Evolutionary conservation across 2,329 filamentous ascomycete species (phyloP).

Genomic region (Fusarium nygamai): DNA sequence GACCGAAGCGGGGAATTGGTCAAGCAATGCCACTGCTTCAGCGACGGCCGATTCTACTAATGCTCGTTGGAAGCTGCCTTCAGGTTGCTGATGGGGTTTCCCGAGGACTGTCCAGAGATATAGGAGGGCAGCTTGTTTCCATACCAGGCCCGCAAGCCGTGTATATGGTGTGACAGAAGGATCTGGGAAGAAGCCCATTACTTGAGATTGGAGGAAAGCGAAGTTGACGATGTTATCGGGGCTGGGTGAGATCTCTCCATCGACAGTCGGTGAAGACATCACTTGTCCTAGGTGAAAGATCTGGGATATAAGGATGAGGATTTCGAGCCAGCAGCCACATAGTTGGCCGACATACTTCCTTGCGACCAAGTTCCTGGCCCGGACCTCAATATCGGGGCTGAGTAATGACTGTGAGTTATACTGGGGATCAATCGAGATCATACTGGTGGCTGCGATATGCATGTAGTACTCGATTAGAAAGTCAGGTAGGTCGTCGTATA

Average conservation of each 20-base stretch:
- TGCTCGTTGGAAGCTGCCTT: slow-evolving; percentile 35
- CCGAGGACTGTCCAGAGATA: slow-evolving; percentile 53
- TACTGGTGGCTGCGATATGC: slow-evolving; percentile 57
- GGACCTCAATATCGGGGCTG: slow-evolving; percentile 45
- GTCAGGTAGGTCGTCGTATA: slow-evolving; percentile 52
- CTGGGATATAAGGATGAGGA: slow-evolving; percentile 50
- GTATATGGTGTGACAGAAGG: slow-evolving; percentile 49
- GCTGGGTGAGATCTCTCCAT: slow-evolving; percentile 43
- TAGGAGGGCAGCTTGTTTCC: slow-evolving; percentile 56
- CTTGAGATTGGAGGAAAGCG: slow-evolving; percentile 54
- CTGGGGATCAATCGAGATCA: slow-evolving; percentile 55
- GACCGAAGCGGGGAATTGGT: slow-evolving; percentile 45
- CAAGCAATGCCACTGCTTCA: slow-evolving; percentile 45
- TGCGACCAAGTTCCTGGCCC: slow-evolving; percentile 44
- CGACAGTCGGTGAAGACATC: slow-evolving; percentile 48
- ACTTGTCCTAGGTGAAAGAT: slow-evolving; percentile 56
- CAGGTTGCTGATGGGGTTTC: slow-evolving; percentile 37
- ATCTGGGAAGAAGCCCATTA: slow-evolving; percentile 53
- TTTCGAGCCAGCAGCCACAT: slow-evolving; percentile 53
- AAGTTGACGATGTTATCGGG: slow-evolving; percentile 57
- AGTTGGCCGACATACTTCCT: slow-evolving; percentile 50
- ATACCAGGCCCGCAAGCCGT: slow-evolving; percentile 54
- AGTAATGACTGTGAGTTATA: slow-evolving; percentile 45
- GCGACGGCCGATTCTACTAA: slow-evolving; percentile 45
- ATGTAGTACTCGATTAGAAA: slow-evolving; percentile 61